Base-by-base conservation (phyloP, 495 filamentous ascomycete species). In the Astrothelium subdiscretum region DNA sequence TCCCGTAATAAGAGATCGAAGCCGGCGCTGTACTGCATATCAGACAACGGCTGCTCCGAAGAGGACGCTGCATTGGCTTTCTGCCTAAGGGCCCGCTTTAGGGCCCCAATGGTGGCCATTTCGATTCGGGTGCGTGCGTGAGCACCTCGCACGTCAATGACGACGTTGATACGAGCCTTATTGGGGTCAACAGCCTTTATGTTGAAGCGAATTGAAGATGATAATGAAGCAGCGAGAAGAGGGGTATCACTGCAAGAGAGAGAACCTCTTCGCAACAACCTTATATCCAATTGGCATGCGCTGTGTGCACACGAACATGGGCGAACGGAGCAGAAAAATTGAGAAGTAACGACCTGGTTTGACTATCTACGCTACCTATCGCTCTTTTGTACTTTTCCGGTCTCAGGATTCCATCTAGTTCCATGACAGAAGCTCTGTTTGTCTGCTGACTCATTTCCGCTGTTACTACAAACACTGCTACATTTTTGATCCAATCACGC, bases 31-130 rank as follows among this genome's bases (percentile, higher is more conserved):
- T 84, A 83, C 62, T 86, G 69, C 65, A 58, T 65, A 43, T 84
- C 79, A 62, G 83, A 81, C 59, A 85, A 65, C n/a, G 74, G 71
- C 63, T 76, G 73, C 64, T 67, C 74, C 57, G 64, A 58, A 40
- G 65, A 71, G 60, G 70, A 66, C 31, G 67, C 61, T 65, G 62
- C 67, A 10, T 63, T 65, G 61, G 70, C 73, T 65, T 71, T 73
- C 59, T 80, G 68, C 71, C 67, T 73, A 38, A 85, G 80, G 38
- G 77, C 76, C 44, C 31, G 29, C 69, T 82, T 82, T 32, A 85
- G 73, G 52, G 70, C 68, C 31, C 78, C 67, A 66, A 85, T 73
- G 58, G 74, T 82, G 42, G 80, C 75, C 81, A 85, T 85, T 66
- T 74, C 66, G 59, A 42, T 68, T 67, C 32, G 60, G 68, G 40